These are phyloP conservation scores for Phytophthora ohioensis DNA, from an alignment of 352 stramenopile genomes.

Conservation along the genomic window DNA sequence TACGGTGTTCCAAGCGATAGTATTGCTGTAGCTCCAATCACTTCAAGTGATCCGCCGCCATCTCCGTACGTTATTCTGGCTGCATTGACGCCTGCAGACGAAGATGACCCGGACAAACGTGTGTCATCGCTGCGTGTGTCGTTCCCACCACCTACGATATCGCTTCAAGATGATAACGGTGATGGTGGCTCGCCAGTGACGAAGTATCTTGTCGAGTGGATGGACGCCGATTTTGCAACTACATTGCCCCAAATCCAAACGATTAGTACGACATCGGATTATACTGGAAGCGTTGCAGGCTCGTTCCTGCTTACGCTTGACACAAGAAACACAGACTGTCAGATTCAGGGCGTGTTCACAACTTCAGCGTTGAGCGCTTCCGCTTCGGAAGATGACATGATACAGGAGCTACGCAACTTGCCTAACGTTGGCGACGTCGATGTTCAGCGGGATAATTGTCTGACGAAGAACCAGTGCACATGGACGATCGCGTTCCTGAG, in stretches of 20 bases:
- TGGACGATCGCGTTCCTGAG: slow-evolving; percentile 87
- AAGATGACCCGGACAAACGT: slow-evolving; percentile 50
- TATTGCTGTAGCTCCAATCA: slow-evolving; percentile 83
- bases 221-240: slow-evolving; percentile 70
- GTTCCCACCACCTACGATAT: slow-evolving; percentile 76
- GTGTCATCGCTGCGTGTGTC: slow-evolving; percentile 89
- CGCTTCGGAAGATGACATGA: slow-evolving; percentile 62
- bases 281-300: slow-evolving; percentile 47
- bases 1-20: slow-evolving; percentile 81
- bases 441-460: slow-evolving; percentile 61
- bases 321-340: slow-evolving; percentile 80
- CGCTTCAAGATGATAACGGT: slow-evolving; percentile 72
- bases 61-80: slow-evolving; percentile 67
- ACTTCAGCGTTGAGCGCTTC: slow-evolving; percentile 85
- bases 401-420: slow-evolving; percentile 91
- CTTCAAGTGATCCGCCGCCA: slow-evolving; percentile 89
- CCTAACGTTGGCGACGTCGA: slow-evolving; percentile 93
- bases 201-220: slow-evolving; percentile 96
- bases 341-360: slow-evolving; percentile 69
- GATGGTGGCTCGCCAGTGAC: slow-evolving; percentile 85
- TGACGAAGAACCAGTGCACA: slow-evolving; percentile 64
- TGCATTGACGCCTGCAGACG: slow-evolving; percentile 50
- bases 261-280: slow-evolving; percentile 58
- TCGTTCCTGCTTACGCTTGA: slow-evolving; percentile 89
- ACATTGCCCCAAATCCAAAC: slow-evolving; percentile 73